Evolutionary conservation across 495 filamentous ascomycete genomes (phyloP).

Genomic region (Penicillium verhagenii): DNA sequence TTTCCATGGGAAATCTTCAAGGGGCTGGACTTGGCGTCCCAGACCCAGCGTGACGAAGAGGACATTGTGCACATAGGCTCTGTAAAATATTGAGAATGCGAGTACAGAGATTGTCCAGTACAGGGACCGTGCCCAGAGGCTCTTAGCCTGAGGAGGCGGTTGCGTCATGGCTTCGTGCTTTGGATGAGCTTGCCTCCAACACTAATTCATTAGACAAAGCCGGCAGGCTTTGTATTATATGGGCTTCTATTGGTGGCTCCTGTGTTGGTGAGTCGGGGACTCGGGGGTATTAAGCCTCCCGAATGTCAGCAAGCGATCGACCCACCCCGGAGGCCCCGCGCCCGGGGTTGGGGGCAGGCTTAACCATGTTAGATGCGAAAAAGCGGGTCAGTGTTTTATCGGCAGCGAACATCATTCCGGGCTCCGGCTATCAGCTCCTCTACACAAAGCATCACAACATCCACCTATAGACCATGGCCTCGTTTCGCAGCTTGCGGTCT

Average conservation of each 20-base stretch:
- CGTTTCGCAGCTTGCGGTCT: conserved; percentile 14
- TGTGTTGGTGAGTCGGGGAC: too few relatives aligned
- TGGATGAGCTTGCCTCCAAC: background rate
- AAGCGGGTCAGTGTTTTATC: background rate
- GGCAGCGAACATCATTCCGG: background rate
- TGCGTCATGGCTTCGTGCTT: background rate
- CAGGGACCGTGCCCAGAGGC: background rate
- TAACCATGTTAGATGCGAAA: too few relatives aligned
- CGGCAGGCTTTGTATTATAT: too few relatives aligned
- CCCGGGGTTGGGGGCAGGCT: too few relatives aligned
- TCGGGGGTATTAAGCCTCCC: background rate
- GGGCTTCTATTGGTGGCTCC: too few relatives aligned
- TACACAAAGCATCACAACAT: too few relatives aligned
- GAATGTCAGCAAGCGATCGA: too few relatives aligned
- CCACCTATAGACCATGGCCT: too few relatives aligned
- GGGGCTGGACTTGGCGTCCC: conserved; percentile 24
- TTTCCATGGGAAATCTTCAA: conserved; percentile 29
- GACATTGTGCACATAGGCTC: conserved; percentile 8
- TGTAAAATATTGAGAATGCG: background rate
- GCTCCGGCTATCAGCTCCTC: background rate
- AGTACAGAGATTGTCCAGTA: background rate
- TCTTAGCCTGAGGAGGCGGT: background rate
- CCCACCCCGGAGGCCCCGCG: too few relatives aligned
- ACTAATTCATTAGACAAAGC: too few relatives aligned
- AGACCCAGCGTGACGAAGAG: conserved; percentile 17